These are phyloP conservation scores for Penicillium concentricum DNA, from an alignment of 2,329 filamentous ascomycete species.

Conservation along the genomic window DNA sequence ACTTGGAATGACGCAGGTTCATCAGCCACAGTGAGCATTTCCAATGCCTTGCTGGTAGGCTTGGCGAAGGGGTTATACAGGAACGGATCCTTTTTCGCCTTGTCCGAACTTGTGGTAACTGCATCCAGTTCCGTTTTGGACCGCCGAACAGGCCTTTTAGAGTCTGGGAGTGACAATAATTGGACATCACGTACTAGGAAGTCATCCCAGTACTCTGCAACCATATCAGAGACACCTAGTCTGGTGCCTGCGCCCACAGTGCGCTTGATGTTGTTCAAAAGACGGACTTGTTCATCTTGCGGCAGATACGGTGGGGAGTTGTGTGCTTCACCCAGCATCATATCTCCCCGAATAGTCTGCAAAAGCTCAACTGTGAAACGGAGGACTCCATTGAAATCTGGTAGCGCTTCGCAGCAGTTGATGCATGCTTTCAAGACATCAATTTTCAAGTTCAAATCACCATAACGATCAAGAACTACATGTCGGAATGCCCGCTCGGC, in stretches of 20 bases:
- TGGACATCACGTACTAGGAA: conserved; percentile 80
- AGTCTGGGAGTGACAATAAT: conserved; percentile 62
- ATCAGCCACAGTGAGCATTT: conserved; percentile 72
- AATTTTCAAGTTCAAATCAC: conserved; percentile 76
- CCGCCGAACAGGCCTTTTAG: conserved; percentile 66
- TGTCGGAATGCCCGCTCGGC: conserved; percentile 48
- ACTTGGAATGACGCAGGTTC: conserved; percentile 77
- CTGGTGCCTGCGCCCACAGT: conserved; percentile 75
- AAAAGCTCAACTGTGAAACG: conserved; percentile 82
- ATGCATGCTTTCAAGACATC: conserved; percentile 87
- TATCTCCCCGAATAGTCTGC: conserved; percentile 71
- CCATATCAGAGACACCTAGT: conserved; percentile 67
- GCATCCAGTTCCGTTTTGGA: conserved; percentile 52
- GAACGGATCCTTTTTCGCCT: conserved; percentile 68
- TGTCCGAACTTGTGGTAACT: conserved; percentile 39
- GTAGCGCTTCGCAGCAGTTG: conserved; percentile 88
- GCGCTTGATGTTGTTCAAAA: conserved; percentile 82
- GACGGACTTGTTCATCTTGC: conserved; percentile 77
- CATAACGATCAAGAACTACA: conserved; percentile 58
- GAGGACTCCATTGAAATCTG: conserved; percentile 87
- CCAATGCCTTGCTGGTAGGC: conserved; percentile 55
- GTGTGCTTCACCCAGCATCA: conserved; percentile 68
- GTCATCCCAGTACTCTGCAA: conserved; percentile 94
- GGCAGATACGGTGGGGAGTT: conserved; percentile 69
- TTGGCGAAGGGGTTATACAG: conserved; percentile 93